These are phyloP conservation scores for Sordariomycetes sp. DNA, from an alignment of 2,329 filamentous ascomycete genomes.

Conservation along the genomic window DNA sequence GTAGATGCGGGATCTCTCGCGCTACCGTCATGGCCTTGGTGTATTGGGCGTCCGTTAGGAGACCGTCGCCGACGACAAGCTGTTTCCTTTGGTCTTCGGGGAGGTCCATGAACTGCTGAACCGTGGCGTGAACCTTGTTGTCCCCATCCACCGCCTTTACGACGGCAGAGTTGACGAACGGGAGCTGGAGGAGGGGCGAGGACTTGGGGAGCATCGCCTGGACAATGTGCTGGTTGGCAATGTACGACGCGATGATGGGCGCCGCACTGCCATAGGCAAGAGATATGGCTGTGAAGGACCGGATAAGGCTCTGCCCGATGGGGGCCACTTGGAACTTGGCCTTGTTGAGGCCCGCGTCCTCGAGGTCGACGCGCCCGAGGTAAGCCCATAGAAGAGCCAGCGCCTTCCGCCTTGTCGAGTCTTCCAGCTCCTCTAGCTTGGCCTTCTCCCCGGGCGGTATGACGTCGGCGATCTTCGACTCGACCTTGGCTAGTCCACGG, in stretches of 20 bases:
- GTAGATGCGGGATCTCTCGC: slow-evolving; percentile 71
- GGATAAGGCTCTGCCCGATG: slow-evolving; percentile 73
- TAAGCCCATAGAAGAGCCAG: slow-evolving; percentile 92
- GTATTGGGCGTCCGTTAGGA: slow-evolving; percentile 70
- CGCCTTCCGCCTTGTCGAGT: slow-evolving; percentile 71
- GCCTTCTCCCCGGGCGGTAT: slow-evolving; percentile 61
- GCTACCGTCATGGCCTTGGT: slow-evolving; percentile 64
- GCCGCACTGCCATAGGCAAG: slow-evolving; percentile 77
- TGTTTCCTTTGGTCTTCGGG: slow-evolving; percentile 63
- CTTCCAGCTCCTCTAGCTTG: slow-evolving; percentile 70
- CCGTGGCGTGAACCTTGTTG: slow-evolving; percentile 61
- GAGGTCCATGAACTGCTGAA: slow-evolving; percentile 84
- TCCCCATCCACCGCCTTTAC: slow-evolving; percentile 62
- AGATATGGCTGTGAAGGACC: slow-evolving; percentile 77
- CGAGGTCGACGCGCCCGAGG: slow-evolving; percentile 76
- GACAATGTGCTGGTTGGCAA: slow-evolving; percentile 74
- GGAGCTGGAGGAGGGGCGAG: slow-evolving; percentile 85
- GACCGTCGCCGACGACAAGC: slow-evolving; percentile 57
- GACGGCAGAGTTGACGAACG: slow-evolving; percentile 64
- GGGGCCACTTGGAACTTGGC: slow-evolving; percentile 87
- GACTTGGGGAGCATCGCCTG: slow-evolving; percentile 77
- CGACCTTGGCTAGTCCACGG: slow-evolving; percentile 69
- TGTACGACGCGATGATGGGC: slow-evolving; percentile 74
- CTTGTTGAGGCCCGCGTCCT: slow-evolving; percentile 72
- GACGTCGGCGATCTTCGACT: slow-evolving; percentile 64